A percentile compares a stretch with the other conserved stretches of the same genome.
phyloP scores from a whole-genome alignment of 2,329 filamentous ascomycete species.

The Furcasterigmium furcatum region DNA sequence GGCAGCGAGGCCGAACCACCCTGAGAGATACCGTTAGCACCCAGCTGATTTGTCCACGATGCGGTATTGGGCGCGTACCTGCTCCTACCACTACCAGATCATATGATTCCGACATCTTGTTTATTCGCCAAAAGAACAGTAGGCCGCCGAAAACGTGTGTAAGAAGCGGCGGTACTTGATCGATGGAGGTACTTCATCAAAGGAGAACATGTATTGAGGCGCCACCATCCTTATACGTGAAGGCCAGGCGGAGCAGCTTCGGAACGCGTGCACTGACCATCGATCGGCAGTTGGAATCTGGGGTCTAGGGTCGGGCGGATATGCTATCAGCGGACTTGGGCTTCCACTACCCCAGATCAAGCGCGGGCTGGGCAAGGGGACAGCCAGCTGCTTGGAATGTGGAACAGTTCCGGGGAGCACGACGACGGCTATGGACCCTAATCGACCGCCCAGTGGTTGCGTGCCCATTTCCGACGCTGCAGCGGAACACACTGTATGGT shows the following conservation, averaged over 20 bases:
- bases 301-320: neutral
- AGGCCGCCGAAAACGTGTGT: no score
- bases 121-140: no score
- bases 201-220: neutral
- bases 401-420: no score
- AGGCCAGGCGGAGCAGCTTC: neutral
- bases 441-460: neutral
- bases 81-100: no score
- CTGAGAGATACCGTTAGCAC: no score
- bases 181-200: neutral
- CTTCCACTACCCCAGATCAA: neutral
- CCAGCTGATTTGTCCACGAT: no score
- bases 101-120: neutral
- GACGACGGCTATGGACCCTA: neutral
- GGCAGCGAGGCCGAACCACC: conserved; percentile 48
- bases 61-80: no score
- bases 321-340: neutral
- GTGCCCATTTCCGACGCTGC: neutral
- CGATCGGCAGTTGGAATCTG: neutral
- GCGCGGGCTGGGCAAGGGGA: neutral
- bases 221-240: neutral
- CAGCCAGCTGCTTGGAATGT: no score
- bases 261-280: no score
- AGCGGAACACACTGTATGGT: neutral
- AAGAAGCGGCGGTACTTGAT: no score